Evolutionary conservation across 2,329 filamentous ascomycete genomes (phyloP).

Genomic region (Clonostachys byssicola): DNA sequence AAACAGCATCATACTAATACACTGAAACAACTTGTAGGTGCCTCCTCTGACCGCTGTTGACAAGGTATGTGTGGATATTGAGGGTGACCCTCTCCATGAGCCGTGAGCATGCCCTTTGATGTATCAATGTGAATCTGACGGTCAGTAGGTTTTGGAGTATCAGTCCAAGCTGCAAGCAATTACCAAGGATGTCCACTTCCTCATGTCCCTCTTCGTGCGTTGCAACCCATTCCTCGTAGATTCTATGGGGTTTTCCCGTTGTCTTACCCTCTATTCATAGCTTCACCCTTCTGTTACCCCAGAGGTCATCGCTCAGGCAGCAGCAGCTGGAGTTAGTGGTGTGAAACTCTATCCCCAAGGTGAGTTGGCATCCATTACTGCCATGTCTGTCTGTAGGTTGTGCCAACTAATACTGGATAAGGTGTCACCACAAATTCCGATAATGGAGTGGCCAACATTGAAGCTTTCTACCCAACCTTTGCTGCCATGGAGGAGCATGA

Average conservation of each 20-base stretch:
- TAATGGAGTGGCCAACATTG: slow-evolving; percentile 66
- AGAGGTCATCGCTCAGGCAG: slow-evolving; percentile 68
- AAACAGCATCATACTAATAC: too few species aligned
- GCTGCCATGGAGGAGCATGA: slow-evolving; percentile 82
- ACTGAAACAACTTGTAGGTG: slow-evolving; percentile 1
- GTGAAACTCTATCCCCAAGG: slow-evolving; percentile 67
- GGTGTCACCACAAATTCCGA: slow-evolving; percentile 64
- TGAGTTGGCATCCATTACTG: slow-evolving; percentile 1
- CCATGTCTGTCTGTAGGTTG: too few species aligned
- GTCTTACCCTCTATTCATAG: slow-evolving; percentile 10
- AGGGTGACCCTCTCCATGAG: not conserved
- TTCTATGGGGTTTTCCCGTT: too few species aligned
- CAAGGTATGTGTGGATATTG: not conserved
- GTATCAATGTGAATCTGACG: slow-evolving; percentile 23
- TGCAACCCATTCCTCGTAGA: slow-evolving; percentile 1
- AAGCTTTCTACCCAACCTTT: slow-evolving; percentile 74
- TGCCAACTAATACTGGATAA: slow-evolving; percentile 9
- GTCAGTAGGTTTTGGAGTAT: slow-evolving; percentile 47
- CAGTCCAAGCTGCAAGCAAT: slow-evolving; percentile 54
- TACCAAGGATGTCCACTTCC: slow-evolving; percentile 59
- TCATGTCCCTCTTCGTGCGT: slow-evolving; percentile 67
- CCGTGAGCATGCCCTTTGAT: too few species aligned
- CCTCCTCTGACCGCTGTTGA: slow-evolving; percentile 5
- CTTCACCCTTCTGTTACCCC: slow-evolving; percentile 61
- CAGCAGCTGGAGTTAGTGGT: slow-evolving; percentile 64